phyloP scores from a whole-genome alignment of 1,284 basidiomycete species.

The Coniophora puteana region DNA sequence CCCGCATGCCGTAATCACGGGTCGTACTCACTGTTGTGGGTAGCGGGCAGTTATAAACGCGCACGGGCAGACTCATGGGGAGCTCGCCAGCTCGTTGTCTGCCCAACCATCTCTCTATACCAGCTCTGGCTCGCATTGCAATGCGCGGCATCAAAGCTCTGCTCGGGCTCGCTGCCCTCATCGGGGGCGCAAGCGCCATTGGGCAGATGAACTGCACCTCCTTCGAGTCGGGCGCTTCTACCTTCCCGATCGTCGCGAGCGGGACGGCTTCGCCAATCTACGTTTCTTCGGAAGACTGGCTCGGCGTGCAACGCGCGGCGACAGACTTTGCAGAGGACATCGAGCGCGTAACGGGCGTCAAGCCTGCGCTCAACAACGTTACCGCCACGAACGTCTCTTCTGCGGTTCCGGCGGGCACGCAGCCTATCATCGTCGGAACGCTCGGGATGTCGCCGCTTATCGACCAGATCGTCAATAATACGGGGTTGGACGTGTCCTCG shows the following conservation, averaged over 20 bases:
- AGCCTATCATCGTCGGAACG: slow-evolving; percentile 62
- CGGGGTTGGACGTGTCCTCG: slow-evolving; percentile 50
- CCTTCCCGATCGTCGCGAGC: slow-evolving; percentile 39
- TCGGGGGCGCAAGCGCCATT: slow-evolving; percentile 17
- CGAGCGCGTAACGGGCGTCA: slow-evolving; percentile 51
- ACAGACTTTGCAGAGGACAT: slow-evolving; percentile 62
- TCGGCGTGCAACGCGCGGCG: slow-evolving; percentile 61
- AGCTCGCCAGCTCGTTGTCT: too few species aligned
- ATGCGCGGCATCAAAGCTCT: slow-evolving; percentile 2
- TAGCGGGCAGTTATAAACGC: too few species aligned
- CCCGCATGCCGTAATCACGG: too few species aligned
- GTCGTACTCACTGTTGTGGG: too few species aligned
- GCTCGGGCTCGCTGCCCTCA: background rate
- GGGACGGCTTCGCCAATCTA: slow-evolving; percentile 47
- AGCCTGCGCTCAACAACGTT: slow-evolving; percentile 44
- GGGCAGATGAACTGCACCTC: slow-evolving; percentile 31
- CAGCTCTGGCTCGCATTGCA: too few species aligned
- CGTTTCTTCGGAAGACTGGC: slow-evolving; percentile 54
- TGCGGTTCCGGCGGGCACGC: slow-evolving; percentile 16
- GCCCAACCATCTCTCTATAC: too few species aligned
- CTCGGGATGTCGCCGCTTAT: slow-evolving; percentile 61
- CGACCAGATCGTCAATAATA: slow-evolving; percentile 47
- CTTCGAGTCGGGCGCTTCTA: slow-evolving; percentile 26
- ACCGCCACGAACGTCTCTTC: slow-evolving; percentile 30
- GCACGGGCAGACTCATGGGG: too few species aligned